Conservation (phyloP, 2,329 filamentous ascomycete species). For the Emmonsiellopsis sp. region DNA sequence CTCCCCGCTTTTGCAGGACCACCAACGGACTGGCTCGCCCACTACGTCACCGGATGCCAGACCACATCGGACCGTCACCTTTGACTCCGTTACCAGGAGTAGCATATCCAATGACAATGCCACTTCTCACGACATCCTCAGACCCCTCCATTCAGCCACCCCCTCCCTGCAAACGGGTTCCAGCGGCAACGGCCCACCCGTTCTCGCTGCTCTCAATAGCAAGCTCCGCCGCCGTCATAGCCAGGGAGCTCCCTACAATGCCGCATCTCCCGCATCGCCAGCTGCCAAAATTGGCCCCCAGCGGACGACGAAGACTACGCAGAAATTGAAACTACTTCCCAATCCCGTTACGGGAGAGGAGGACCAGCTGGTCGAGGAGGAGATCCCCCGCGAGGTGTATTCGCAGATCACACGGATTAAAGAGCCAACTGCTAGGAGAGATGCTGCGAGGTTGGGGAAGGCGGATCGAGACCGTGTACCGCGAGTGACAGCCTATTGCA, state of each 20-base stretch:
- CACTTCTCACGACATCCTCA: slow-evolving; percentile 16
- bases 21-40: slow-evolving; percentile 19
- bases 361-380: slow-evolving; percentile 70
- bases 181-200: slow-evolving; percentile 39
- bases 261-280: slow-evolving; percentile 22
- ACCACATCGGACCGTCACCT: slow-evolving; percentile 30
- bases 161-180: slow-evolving; percentile 22
- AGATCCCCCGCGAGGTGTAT: slow-evolving; percentile 91
- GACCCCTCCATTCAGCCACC: slow-evolving; percentile 30
- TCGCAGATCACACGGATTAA: slow-evolving; percentile 97
- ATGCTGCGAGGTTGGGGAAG: slow-evolving; percentile 87
- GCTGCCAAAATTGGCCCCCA: slow-evolving; percentile 81
- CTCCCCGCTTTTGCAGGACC: slow-evolving; percentile 32
- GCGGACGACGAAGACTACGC: slow-evolving; percentile 85
- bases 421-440: slow-evolving; percentile 82
- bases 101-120: slow-evolving; percentile 14
- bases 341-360: slow-evolving; percentile 77
- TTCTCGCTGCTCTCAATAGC: slow-evolving; percentile 74
- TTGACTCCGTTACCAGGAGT: slow-evolving; percentile 37
- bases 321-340: slow-evolving; percentile 94
- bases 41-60: slow-evolving; percentile 31
- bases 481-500: slow-evolving; percentile 92
- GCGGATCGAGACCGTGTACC: slow-evolving; percentile 81
- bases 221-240: slow-evolving; percentile 81
- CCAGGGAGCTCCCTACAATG: slow-evolving; percentile 50